A percentile compares a stretch with the other conserved stretches of the same genome.
These are phyloP conservation scores for Aspergillus nidulans DNA, from an alignment of 495 filamentous ascomycete species.

Conservation along the genomic window DNA sequence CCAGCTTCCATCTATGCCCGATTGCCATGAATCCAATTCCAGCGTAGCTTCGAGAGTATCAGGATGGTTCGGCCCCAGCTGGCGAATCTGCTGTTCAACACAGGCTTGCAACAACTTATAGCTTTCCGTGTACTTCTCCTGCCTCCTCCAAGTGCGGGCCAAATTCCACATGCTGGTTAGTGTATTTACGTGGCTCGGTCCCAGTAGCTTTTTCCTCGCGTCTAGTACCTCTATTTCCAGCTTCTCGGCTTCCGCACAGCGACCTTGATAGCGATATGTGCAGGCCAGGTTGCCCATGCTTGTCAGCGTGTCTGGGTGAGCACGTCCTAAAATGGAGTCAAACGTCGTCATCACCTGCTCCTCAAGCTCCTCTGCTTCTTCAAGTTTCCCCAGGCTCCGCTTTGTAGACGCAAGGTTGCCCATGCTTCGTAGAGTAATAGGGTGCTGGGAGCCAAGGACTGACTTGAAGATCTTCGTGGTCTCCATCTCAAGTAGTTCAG, in stretches of 20 bases:
- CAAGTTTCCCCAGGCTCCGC: no score
- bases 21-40: no score
- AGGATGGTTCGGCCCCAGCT: not conserved
- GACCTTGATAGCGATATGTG: no score
- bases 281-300: not conserved
- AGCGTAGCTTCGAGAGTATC: not conserved
- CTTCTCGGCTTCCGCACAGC: no score
- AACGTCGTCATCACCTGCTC: not conserved
- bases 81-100: not conserved
- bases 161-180: not conserved
- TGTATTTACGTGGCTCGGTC: not conserved
- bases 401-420: not conserved
- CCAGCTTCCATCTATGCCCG: no score
- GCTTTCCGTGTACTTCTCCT: not conserved
- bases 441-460: conserved; percentile 23
- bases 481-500: not conserved
- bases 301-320: not conserved
- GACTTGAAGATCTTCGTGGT: conserved; percentile 12
- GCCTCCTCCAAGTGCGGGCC: not conserved
- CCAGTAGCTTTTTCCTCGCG: not conserved
- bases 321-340: not conserved
- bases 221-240: no score
- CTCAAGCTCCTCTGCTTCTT: not conserved
- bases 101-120: not conserved
- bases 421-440: not conserved